A percentile compares a stretch with the other conserved stretches of the same genome.
These are phyloP conservation scores for Cyberlindnera xishuangbannaensis DNA, from an alignment of 805 yeast genomes.

Conservation along the genomic window DNA sequence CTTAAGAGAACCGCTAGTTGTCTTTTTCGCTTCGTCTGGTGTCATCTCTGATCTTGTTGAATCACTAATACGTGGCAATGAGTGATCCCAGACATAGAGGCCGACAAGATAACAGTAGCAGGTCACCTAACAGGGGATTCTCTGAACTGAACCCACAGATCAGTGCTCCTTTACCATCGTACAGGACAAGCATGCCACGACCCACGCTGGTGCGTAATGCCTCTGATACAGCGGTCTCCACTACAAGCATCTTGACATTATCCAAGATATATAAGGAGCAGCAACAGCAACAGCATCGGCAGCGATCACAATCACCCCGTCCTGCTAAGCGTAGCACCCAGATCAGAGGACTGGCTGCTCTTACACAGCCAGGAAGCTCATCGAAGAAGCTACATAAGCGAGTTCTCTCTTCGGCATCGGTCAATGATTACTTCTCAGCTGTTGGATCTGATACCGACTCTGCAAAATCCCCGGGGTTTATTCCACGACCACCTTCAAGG, in stretches of 20 bases:
- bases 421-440: conserved; percentile 17
- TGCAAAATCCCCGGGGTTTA: no score
- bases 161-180: conserved; percentile 3
- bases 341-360: conserved; percentile 1
- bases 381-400: conserved; percentile 22
- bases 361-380: conserved; percentile 5
- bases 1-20: no score
- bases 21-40: no score
- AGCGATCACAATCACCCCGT: conserved; percentile 4
- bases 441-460: no score
- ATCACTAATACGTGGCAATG: no score
- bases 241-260: conserved; percentile 21
- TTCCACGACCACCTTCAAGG: not conserved
- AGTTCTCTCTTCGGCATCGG: conserved; percentile 20
- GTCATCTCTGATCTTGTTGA: no score
- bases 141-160: conserved; percentile 3
- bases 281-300: conserved; percentile 8
- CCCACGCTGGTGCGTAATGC: conserved; percentile 4
- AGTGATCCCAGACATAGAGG: no score
- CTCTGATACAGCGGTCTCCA: conserved; percentile 13
- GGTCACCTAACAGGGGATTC: no score
- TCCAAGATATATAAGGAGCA: conserved; percentile 20
- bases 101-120: no score
- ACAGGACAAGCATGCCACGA: not conserved
- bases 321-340: conserved; percentile 3